Evolutionary conservation across 768 basidiomycete genomes (phyloP).

Genomic region (Leccinum fibrillosum): DNA sequence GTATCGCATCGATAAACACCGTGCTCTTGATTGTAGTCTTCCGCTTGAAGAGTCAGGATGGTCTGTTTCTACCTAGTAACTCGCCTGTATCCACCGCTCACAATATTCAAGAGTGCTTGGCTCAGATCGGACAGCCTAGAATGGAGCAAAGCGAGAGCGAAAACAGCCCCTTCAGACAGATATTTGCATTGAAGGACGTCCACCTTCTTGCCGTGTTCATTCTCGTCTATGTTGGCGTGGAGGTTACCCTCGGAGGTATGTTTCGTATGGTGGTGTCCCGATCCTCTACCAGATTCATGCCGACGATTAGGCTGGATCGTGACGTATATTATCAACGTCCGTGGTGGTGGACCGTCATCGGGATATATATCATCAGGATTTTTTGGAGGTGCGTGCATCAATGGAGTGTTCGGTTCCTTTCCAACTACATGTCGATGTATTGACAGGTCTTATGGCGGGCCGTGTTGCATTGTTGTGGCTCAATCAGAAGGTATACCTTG

Average conservation of each 20-base stretch:
- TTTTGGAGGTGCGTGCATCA: conserved; percentile 43
- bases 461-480: conserved; percentile 54
- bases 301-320: conserved; percentile 61
- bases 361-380: conserved; percentile 55
- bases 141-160: conserved; percentile 25
- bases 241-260: conserved; percentile 48
- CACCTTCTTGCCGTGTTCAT: conserved; percentile 63
- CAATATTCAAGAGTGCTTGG: conserved; percentile 45
- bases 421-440: neutral
- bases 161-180: conserved; percentile 44
- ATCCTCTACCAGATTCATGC: neutral
- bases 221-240: conserved; percentile 67
- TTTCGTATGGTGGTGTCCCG: neutral
- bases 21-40: conserved; percentile 55
- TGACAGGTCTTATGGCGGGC: conserved; percentile 53
- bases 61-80: conserved; percentile 34
- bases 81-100: conserved; percentile 1
- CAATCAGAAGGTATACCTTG: conserved; percentile 42
- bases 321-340: conserved; percentile 47
- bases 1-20: conserved; percentile 58
- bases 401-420: neutral
- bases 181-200: conserved; percentile 49
- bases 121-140: conserved; percentile 48
- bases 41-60: conserved; percentile 66
- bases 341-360: conserved; percentile 44